Base-by-base conservation (phyloP, 148 eudicot species). In the Amaranthus hypochondriacus region DNA sequence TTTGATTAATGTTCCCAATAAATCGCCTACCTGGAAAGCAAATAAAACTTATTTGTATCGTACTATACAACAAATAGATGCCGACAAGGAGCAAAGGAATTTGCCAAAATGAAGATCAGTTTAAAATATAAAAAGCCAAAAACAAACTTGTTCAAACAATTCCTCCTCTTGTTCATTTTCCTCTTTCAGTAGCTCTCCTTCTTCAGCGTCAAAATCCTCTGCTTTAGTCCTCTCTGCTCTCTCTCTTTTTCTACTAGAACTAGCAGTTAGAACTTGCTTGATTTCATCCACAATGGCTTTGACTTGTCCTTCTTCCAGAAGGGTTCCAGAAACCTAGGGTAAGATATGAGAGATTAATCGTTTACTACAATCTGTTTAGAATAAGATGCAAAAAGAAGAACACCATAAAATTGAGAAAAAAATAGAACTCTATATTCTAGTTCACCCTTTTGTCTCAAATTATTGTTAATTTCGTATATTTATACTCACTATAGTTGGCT, bases 151-250 rank as follows among this genome's bases (percentile, higher is more conserved):
- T 70, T 95, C 96, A 85, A 95, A 92, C 63, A 95, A 84, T 81
- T 88, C 98, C 80, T 95, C 98, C 81, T 95, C 98, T 77, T 94
- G 97, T 78, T 94, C 97, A 79, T 94, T 91, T 81, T 91, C 98
- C 78, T 93, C 98, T 61, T 73, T 88, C 13, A 92, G 89, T 79
- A 95, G 64, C 80, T 92, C 97, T 49, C 93, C 92, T 83, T 95
- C 98, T 84, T 95, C 98, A 12, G 97, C 97, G 84, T 95, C 98
- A 73, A 95, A 95, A 73, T 95, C 98, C 86, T 95, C 98, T 49
- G 98, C 97, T 75, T 90, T 90, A 70, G 93, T 87, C 79, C 98
- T 92, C 79, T 95, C 96, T 2, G 88, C 87, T 78, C 98, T 78
- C 72, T 90, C 96, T 67, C 84, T 73, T 75, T 87, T 92, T 80